Evolutionary conservation across 2,329 filamentous ascomycete species (phyloP).

Genomic region (Arachnopeziza araneosa): DNA sequence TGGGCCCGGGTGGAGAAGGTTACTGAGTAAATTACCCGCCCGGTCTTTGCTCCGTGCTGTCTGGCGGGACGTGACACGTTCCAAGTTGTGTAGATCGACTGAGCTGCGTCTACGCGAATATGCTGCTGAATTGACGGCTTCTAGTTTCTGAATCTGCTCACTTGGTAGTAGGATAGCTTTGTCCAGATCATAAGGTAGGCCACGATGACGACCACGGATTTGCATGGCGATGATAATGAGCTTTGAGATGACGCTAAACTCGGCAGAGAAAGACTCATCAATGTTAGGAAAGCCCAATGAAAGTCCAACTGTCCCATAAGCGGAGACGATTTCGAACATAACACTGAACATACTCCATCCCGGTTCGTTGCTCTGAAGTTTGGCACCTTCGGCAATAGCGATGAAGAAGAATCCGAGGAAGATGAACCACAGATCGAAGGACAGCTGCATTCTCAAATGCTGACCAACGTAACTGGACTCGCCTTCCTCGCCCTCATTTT

Average conservation of each 20-base stretch:
- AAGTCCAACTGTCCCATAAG: slow-evolving; percentile 90
- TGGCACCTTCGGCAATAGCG: slow-evolving; percentile 74
- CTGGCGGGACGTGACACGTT: not conserved
- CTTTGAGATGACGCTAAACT: slow-evolving; percentile 65
- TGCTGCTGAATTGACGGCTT: slow-evolving; percentile 40
- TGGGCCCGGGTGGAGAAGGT: slow-evolving; percentile 29
- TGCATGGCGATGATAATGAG: slow-evolving; percentile 65
- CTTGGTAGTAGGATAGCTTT: slow-evolving; percentile 64
- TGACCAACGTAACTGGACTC: slow-evolving; percentile 78
- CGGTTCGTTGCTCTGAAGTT: slow-evolving; percentile 52
- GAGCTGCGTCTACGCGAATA: slow-evolving; percentile 15
- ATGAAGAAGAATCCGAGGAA: slow-evolving; percentile 92
- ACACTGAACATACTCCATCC: slow-evolving; percentile 64
- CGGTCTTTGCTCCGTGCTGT: slow-evolving; percentile 9
- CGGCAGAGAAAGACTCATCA: slow-evolving; percentile 75
- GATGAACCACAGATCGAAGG: slow-evolving; percentile 97
- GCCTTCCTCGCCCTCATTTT: slow-evolving; percentile 45
- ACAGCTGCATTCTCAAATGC: slow-evolving; percentile 87
- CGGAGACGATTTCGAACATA: slow-evolving; percentile 82
- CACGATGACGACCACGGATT: slow-evolving; percentile 63
- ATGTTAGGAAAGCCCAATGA: slow-evolving; percentile 73
- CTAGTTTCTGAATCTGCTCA: slow-evolving; percentile 57
- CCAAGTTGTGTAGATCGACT: slow-evolving; percentile 1
- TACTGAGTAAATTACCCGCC: slow-evolving; percentile 18
- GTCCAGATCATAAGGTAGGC: slow-evolving; percentile 63